Percentiles rank a stretch among this genome's conserved stretches.
Conservation (phyloP, 345 rosid species). For the Citrus mangshanensis region DNA sequence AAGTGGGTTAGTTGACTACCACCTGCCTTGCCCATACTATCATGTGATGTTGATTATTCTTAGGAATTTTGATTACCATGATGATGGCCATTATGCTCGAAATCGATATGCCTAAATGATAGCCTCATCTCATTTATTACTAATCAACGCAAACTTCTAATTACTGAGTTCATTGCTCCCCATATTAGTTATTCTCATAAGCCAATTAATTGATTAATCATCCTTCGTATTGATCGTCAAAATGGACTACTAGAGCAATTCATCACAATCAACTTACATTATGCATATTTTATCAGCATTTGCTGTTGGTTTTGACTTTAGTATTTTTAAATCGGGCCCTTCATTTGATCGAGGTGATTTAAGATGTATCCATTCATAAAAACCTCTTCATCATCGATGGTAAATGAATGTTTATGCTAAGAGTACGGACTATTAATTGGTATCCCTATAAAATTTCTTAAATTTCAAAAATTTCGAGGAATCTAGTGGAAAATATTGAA, state of each 20-base stretch:
- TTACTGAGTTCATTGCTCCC: not conserved
- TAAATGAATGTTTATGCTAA: too few relatives aligned
- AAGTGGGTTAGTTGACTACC: not conserved
- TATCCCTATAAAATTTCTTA: too few relatives aligned
- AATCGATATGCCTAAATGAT: not conserved
- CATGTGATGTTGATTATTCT: conserved; percentile 9
- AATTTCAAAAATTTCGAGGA: too few relatives aligned
- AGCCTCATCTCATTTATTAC: not conserved
- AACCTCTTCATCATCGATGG: too few relatives aligned
- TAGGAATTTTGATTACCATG: not conserved
- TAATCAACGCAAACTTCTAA: not conserved
- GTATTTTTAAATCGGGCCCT: too few relatives aligned
- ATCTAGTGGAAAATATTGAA: too few relatives aligned
- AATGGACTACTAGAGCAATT: not conserved
- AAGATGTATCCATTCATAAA: too few relatives aligned
- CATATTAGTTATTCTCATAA: not conserved
- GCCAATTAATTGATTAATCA: conserved; percentile 9
- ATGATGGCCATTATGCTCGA: not conserved
- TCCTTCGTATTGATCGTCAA: not conserved
- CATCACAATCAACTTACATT: not conserved
- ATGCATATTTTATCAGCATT: not conserved
- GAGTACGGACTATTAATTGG: too few relatives aligned
- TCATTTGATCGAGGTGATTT: too few relatives aligned
- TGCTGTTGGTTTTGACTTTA: too few relatives aligned
- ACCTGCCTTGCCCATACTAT: not conserved